These are phyloP conservation scores for Senna tora DNA, from an alignment of 306 rosid genomes.

Conservation along the genomic window DNA sequence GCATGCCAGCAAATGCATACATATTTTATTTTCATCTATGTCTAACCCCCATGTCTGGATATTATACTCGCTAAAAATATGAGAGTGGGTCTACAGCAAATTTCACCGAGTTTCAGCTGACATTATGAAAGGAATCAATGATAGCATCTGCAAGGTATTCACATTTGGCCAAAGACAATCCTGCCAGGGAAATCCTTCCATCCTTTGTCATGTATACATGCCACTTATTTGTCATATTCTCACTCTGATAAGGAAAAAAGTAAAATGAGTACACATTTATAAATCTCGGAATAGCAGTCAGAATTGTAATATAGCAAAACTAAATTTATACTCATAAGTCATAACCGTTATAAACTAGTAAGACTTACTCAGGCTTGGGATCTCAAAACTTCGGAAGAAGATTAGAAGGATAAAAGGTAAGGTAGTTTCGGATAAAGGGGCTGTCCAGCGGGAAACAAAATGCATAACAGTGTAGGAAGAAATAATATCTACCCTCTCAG, in stretches of 20 bases:
- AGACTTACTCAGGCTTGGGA: neutral
- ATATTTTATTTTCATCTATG: conserved; percentile 34
- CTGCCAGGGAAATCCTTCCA: conserved; percentile 96
- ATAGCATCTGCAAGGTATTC: conserved; percentile 97
- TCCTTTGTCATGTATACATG: conserved; percentile 98
- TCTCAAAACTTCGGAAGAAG: neutral
- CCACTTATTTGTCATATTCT: conserved; percentile 95
- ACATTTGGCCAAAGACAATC: conserved; percentile 84
- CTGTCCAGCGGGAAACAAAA: neutral
- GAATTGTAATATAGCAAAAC: conserved; percentile 13
- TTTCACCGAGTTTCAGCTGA: conserved; percentile 58
- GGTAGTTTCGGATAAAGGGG: neutral
- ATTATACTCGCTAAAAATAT: conserved; percentile 46
- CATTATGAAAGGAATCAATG: conserved; percentile 82
- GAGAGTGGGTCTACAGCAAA: conserved; percentile 30
- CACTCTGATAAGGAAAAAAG: conserved; percentile 59
- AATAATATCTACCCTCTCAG: neutral
- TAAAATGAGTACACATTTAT: conserved; percentile 5
- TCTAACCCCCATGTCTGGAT: conserved; percentile 30
- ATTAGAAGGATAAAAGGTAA: neutral
- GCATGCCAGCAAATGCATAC: conserved; percentile 30
- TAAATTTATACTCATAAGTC: conserved; percentile 23
- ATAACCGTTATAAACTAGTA: neutral
- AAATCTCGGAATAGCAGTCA: conserved; percentile 15
- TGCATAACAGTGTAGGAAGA: neutral